Evolutionary conservation across 768 basidiomycete genomes (phyloP), one percentile per base, ranked within the genome.

Genomic region (Pulveroboletus ravenelii): DNA sequence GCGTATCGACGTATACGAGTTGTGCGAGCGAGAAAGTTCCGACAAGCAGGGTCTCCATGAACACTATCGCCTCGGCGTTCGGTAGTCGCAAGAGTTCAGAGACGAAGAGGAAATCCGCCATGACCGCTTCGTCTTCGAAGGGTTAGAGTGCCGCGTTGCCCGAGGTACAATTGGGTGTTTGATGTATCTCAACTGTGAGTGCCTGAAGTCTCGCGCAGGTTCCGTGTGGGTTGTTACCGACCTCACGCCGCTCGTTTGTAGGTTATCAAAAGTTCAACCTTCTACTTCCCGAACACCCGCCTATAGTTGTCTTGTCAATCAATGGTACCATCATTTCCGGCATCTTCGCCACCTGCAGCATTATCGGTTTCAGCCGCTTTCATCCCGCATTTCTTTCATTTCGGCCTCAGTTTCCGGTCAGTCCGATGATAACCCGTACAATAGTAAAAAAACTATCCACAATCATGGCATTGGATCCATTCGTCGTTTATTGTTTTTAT

Each of bases 51-150:
- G 48, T 64, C 36, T 64, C 63, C 13, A 56, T 65, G 56, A 65
- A 58, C 30, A 64, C 62, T 2, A 35, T 66, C 20, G 41, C 62
- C 39, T 64, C 63, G 2, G 61, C 45, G 9, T 50, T 60, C 8
- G 61, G 61, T 29, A 52, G 56, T 48, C 63, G 64, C 47, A 64
- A 66, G 50, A 66, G 63, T 43, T 66, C 54, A 9, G 63, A 64
- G 9, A 32, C 53, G 41, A 63, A 53, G 50, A 63, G 62, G 46
- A 64, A 64, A 45, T 64, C 63, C 4, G 48, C 35, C 29, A 48
- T 38, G 47, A 63, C 55, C n/a, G 61, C 62, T 15, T 64, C 62
- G 1, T 59, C 63, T 29, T 66, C 54, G n/a, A 66, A 56, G 47
- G 54, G 53, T 40, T 63, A 63, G 46, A 27, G 17, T 41, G 13